These are phyloP conservation scores for Paraleonurus japonicus DNA, from an alignment of 257 asterid genomes.

Conservation along the genomic window DNA sequence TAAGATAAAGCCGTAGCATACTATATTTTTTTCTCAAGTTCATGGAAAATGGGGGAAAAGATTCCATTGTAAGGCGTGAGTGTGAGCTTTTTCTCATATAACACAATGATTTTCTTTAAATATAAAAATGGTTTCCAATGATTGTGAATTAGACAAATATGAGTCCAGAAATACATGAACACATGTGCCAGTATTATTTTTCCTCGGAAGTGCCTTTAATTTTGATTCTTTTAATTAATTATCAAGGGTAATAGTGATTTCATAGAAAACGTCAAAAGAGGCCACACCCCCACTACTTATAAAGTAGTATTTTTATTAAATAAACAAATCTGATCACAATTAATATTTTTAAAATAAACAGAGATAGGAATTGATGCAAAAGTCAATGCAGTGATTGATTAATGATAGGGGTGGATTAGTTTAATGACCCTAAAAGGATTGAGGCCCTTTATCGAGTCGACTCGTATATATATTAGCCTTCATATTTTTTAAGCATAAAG, in stretches of 20 bases:
- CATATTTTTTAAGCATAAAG: too few relatives aligned
- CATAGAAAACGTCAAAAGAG: constrained; percentile 1
- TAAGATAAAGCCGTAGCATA: too few relatives aligned
- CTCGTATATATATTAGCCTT: too few relatives aligned
- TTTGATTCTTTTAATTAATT: background rate
- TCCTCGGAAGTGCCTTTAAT: background rate
- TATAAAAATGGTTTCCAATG: too few relatives aligned
- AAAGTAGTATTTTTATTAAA: constrained; percentile 15
- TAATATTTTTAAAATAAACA: background rate
- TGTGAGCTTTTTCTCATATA: too few relatives aligned
- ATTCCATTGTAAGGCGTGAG: too few relatives aligned
- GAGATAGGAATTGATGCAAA: constrained; percentile 6
- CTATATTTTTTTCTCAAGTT: too few relatives aligned
- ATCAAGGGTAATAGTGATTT: background rate
- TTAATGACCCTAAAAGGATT: constrained; percentile 11
- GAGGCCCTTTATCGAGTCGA: too few relatives aligned
- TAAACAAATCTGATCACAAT: constrained; percentile 6
- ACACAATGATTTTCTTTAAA: too few relatives aligned
- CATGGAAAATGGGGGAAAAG: too few relatives aligned
- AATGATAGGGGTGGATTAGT: constrained; percentile 25
- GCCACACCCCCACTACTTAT: constrained; percentile 30
- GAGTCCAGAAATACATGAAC: background rate
- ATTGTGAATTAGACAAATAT: too few relatives aligned
- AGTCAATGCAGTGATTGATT: constrained; percentile 34
- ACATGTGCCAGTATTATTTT: background rate